These are phyloP conservation scores for Kluyveromyces dobzhanskii DNA, from an alignment of 805 yeast species.

Conservation along the genomic window DNA sequence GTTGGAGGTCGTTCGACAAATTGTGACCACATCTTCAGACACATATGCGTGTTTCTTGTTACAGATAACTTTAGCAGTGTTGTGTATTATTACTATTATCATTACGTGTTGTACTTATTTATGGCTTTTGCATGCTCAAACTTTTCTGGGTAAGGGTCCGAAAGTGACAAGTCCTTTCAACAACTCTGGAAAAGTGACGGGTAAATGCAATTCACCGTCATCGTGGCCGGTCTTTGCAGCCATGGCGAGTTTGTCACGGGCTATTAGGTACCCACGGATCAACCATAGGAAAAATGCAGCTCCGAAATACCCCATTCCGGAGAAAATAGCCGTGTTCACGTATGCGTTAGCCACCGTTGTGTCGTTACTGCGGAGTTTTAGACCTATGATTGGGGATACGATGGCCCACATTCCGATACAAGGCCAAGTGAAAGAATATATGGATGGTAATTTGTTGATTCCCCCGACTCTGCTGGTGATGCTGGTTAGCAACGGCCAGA, in stretches of 20 bases:
- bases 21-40: no score
- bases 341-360: constrained; percentile 36
- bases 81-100: no score
- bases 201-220: constrained; percentile 17
- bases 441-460: constrained; percentile 40
- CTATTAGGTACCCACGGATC: constrained; percentile 47
- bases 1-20: no score
- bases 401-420: constrained; percentile 41
- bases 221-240: constrained; percentile 22
- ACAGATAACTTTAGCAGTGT: no score
- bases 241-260: constrained; percentile 35
- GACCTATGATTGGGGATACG: constrained; percentile 56
- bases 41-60: no score
- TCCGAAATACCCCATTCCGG: constrained; percentile 46
- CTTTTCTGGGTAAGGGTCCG: constrained; percentile 7
- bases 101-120: no score
- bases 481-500: constrained; percentile 49
- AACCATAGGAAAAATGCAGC: constrained; percentile 36
- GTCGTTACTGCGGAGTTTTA: constrained; percentile 34
- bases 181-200: constrained; percentile 8
- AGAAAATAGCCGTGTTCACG: constrained; percentile 45
- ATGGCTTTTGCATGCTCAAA: neutral
- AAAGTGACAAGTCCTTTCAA: constrained; percentile 6
- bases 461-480: constrained; percentile 47
- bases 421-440: constrained; percentile 46